phyloP scores from a whole-genome alignment of 1,284 basidiomycete genomes.

The Tilletia setariae region DNA sequence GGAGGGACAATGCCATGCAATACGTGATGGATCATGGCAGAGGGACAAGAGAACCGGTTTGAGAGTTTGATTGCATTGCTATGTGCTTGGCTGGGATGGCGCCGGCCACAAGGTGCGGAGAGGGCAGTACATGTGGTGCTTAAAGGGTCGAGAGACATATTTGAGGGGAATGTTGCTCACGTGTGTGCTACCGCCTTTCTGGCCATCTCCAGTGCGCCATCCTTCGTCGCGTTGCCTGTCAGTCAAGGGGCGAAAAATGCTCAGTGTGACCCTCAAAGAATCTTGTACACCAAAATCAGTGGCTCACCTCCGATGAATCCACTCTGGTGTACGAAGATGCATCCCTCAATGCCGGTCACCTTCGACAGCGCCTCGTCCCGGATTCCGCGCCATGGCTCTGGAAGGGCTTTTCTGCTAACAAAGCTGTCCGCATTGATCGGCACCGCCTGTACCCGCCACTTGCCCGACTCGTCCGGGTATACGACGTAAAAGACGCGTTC shows the following conservation, averaged over 20 bases:
- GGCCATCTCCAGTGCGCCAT: constrained; percentile 80
- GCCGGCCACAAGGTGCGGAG: no score
- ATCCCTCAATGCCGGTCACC: constrained; percentile 70
- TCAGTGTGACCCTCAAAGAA: background rate
- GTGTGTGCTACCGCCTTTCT: constrained; percentile 60
- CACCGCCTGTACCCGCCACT: constrained; percentile 93
- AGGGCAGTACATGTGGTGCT: no score
- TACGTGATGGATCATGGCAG: no score
- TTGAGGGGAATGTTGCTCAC: background rate
- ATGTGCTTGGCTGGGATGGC: no score
- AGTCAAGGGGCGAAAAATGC: constrained; percentile 41
- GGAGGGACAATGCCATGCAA: no score
- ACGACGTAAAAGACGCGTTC: constrained; percentile 73
- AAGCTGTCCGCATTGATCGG: constrained; percentile 79
- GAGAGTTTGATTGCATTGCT: no score
- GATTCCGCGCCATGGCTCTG: constrained; percentile 86
- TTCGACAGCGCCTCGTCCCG: constrained; percentile 77
- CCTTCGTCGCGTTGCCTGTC: constrained; percentile 78
- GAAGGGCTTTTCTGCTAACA: constrained; percentile 82
- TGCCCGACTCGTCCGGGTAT: constrained; percentile 72
- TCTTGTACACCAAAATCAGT: background rate
- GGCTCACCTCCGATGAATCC: constrained; percentile 87
- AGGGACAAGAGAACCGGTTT: background rate
- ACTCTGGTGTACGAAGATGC: constrained; percentile 88
- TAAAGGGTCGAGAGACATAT: background rate